phyloP scores from a whole-genome alignment of 305 asterid species.

The Fraxinus latifolia region DNA sequence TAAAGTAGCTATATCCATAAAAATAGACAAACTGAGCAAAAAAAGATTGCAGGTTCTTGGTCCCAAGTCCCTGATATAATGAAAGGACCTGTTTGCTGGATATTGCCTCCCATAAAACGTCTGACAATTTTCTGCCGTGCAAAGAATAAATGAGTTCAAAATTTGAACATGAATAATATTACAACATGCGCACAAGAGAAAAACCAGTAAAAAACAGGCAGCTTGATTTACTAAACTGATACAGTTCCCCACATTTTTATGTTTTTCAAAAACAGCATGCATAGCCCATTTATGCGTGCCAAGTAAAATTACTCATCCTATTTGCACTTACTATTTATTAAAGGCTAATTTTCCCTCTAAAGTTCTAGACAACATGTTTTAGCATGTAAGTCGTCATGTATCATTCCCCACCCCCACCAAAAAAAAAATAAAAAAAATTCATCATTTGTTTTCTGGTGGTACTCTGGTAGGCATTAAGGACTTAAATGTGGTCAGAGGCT shows the following conservation, averaged over 20 bases:
- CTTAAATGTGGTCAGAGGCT: not conserved
- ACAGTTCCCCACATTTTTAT: not conserved
- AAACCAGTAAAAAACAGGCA: not conserved
- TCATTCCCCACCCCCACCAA: not conserved
- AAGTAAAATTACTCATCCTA: not conserved
- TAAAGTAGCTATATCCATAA: conserved; percentile 84
- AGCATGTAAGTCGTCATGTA: not conserved
- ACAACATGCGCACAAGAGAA: not conserved
- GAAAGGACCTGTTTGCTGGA: conserved; percentile 60
- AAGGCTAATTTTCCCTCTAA: not conserved
- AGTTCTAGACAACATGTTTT: not conserved
- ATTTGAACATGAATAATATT: conserved; percentile 33
- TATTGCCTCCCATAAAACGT: conserved; percentile 88
- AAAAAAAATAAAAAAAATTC: too few relatives aligned
- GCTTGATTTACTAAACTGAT: not conserved
- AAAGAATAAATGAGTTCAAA: not conserved
- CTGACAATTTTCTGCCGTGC: conserved; percentile 71
- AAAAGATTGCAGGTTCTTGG: conserved; percentile 84
- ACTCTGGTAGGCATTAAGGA: not conserved
- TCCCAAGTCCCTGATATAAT: conserved; percentile 82
- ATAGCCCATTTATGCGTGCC: not conserved
- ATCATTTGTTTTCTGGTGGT: not conserved
- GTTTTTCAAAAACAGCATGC: not conserved
- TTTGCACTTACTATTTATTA: not conserved
- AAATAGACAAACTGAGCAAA: conserved; percentile 77